Percentiles rank a stretch among this genome's conserved stretches.
These are phyloP conservation scores for Blastobotrys terrestris DNA, from an alignment of 805 yeast species.

Conservation along the genomic window DNA sequence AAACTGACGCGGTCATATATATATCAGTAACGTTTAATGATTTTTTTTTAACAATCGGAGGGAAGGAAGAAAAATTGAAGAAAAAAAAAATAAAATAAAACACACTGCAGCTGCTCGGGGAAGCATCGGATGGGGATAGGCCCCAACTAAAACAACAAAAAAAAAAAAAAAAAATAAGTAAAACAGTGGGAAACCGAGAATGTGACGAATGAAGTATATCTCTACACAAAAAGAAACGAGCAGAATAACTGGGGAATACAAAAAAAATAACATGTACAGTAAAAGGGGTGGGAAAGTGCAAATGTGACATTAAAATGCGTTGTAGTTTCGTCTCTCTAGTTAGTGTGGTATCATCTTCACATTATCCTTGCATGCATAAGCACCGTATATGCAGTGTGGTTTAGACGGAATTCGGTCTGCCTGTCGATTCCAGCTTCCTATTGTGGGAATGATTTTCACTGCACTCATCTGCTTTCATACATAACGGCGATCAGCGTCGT, in stretches of 20 bases:
- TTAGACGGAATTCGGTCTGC: no score
- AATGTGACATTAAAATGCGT: no score
- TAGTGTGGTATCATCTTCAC: neutral
- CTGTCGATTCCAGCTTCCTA: no score
- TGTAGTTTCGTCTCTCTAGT: no score
- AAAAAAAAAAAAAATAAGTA: neutral
- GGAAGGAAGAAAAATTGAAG: slow-evolving; percentile 7
- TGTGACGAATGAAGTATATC: no score
- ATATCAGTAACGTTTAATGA: neutral
- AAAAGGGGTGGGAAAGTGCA: no score
- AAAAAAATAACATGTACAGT: no score
- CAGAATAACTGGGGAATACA: neutral
- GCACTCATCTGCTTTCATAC: neutral
- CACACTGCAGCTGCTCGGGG: neutral
- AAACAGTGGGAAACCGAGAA: neutral
- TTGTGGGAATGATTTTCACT: no score
- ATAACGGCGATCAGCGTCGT: neutral
- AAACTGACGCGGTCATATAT: neutral
- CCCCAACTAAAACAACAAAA: neutral
- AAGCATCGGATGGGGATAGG: neutral
- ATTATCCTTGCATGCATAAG: neutral
- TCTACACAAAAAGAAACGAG: neutral
- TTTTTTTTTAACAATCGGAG: neutral
- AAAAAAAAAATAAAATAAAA: slow-evolving; percentile 8
- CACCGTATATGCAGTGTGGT: neutral